These are phyloP conservation scores for Quillaja saponaria DNA, from an alignment of 306 rosid genomes.

Conservation along the genomic window DNA sequence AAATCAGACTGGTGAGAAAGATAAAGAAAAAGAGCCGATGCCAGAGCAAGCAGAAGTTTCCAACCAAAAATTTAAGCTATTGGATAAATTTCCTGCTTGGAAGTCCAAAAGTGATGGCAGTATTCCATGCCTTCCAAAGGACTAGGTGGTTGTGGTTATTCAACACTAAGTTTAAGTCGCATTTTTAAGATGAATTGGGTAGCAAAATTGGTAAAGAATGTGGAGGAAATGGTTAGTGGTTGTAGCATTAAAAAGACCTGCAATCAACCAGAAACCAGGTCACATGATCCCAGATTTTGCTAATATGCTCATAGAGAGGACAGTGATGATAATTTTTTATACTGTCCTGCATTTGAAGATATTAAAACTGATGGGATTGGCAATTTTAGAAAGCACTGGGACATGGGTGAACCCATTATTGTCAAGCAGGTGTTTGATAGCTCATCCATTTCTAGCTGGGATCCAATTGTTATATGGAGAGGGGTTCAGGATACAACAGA, in stretches of 20 bases:
- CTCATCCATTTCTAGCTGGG: slow-evolving; percentile 81
- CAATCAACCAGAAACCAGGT: slow-evolving; percentile 38
- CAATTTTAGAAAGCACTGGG: slow-evolving; percentile 87
- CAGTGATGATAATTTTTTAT: slow-evolving; percentile 63
- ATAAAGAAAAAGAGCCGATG: slow-evolving; percentile 38
- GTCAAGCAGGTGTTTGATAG: slow-evolving; percentile 78
- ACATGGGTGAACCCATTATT: slow-evolving; percentile 71
- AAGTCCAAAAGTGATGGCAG: slow-evolving; percentile 66
- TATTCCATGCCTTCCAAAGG: slow-evolving; percentile 91
- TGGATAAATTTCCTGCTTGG: slow-evolving; percentile 67
- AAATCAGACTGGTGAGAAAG: slow-evolving; percentile 22
- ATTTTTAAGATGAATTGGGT: slow-evolving; percentile 99
- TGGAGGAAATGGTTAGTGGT: slow-evolving; percentile 96
- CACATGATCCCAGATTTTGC: slow-evolving; percentile 46
- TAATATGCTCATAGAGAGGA: slow-evolving; percentile 62
- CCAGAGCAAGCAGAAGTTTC: slow-evolving; percentile 44
- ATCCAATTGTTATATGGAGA: slow-evolving; percentile 80
- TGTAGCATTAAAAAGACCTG: slow-evolving; percentile 54
- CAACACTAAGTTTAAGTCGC: slow-evolving; percentile 70
- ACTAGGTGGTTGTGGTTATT: slow-evolving; percentile 88
- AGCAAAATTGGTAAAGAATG: slow-evolving; percentile 95
- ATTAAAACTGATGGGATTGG: slow-evolving; percentile 69
- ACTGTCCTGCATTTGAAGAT: slow-evolving; percentile 68
- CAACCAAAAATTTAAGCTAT: slow-evolving; percentile 45
- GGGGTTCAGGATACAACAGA: slow-evolving; percentile 74